phyloP scores from a whole-genome alignment of 2,329 filamentous ascomycete genomes.

The Colletotrichum sp. region DNA sequence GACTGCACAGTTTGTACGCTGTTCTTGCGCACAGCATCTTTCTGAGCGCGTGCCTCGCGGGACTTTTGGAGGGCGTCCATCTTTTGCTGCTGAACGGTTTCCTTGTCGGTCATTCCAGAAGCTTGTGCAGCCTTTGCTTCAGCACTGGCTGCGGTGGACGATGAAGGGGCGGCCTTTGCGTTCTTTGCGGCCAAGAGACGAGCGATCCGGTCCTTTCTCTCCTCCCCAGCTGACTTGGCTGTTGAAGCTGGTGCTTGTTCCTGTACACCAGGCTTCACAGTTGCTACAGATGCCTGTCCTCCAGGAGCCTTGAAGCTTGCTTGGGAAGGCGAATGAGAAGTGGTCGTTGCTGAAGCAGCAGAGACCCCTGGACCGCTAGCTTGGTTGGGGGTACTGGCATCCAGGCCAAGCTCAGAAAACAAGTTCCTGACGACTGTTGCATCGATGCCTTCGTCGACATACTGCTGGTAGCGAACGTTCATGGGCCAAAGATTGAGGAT shows the following conservation, averaged over 20 bases:
- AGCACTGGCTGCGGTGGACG: neutral
- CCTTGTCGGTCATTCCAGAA: conserved; percentile 65
- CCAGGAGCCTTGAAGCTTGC: neutral
- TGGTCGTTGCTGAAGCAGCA: neutral
- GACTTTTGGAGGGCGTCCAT: conserved; percentile 75
- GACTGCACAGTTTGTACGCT: conserved; percentile 2
- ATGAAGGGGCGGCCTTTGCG: conserved; percentile 47
- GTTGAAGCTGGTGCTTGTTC: neutral
- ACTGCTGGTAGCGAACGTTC: conserved; percentile 75
- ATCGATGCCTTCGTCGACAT: conserved; percentile 76
- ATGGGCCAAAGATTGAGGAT: conserved; percentile 68
- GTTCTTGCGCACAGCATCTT: conserved; percentile 27
- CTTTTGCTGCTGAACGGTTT: conserved; percentile 75
- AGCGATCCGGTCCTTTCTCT: conserved; percentile 79
- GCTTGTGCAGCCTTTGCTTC: neutral
- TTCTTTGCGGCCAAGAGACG: conserved; percentile 76
- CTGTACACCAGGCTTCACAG: neutral
- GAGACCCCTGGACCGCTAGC: neutral
- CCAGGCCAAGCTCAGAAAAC: conserved; percentile 72
- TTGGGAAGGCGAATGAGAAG: neutral
- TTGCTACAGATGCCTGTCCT: neutral
- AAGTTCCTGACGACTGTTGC: conserved; percentile 64
- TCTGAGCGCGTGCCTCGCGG: conserved; percentile 47
- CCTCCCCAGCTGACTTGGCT: conserved; percentile 51
- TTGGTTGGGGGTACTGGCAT: conserved; percentile 34